A percentile compares a stretch with the other conserved stretches of the same genome.
phyloP scores from a whole-genome alignment of 179 eudicot genomes.

The Sideroxylon spinosum region DNA sequence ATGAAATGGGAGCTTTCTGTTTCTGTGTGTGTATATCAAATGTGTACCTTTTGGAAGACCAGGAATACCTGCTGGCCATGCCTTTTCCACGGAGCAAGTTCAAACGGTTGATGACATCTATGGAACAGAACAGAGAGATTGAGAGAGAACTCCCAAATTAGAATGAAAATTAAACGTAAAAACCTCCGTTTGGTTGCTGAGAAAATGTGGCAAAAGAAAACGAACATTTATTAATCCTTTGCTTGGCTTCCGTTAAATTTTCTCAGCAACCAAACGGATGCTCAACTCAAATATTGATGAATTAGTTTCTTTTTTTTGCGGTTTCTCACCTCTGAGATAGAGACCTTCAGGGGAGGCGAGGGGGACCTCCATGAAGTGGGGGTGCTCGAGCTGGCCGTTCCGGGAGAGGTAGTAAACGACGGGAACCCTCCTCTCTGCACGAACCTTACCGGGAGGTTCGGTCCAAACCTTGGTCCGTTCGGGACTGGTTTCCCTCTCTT shows the following conservation, averaged over 20 bases:
- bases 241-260: too few species aligned
- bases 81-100: conserved; percentile 84
- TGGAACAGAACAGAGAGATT: not conserved
- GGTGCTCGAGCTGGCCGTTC: conserved; percentile 92
- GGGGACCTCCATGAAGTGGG: conserved; percentile 91
- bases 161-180: not conserved
- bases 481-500: conserved; percentile 33
- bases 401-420: conserved; percentile 74
- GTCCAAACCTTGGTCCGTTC: conserved; percentile 44
- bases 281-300: too few species aligned
- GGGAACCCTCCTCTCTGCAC: conserved; percentile 28
- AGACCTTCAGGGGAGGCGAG: conserved; percentile 78
- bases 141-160: too few species aligned
- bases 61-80: conserved; percentile 72
- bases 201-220: not conserved
- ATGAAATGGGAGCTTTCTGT: too few species aligned
- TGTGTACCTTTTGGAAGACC: conserved; percentile 83
- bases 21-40: too few species aligned
- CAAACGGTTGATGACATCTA: conserved; percentile 71
- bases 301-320: too few species aligned
- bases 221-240: too few species aligned
- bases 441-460: conserved; percentile 22
- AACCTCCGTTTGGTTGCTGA: conserved; percentile 1
- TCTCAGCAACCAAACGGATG: not conserved
- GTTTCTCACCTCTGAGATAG: conserved; percentile 49